Percentiles rank a stretch among this genome's conserved stretches.
These are phyloP conservation scores for Limonomyces culmigenus DNA, from an alignment of 1,284 basidiomycete genomes.

Conservation along the genomic window DNA sequence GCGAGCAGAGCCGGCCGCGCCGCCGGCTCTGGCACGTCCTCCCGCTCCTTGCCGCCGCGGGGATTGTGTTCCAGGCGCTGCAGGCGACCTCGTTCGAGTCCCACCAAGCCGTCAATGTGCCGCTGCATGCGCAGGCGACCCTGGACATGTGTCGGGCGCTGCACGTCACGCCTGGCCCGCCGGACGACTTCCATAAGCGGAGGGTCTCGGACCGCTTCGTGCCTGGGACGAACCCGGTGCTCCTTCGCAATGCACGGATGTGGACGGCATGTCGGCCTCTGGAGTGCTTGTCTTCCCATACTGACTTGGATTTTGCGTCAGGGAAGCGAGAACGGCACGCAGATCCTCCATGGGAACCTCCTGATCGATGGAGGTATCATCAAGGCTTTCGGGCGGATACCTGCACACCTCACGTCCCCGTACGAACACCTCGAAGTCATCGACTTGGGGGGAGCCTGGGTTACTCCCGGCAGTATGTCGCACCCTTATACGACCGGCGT, in stretches of 20 bases:
- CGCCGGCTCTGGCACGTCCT: no score
- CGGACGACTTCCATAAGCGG: slow-evolving; percentile 32
- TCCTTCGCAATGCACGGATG: slow-evolving; percentile 65
- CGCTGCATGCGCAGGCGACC: slow-evolving; percentile 25
- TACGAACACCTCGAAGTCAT: slow-evolving; percentile 10
- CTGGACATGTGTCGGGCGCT: slow-evolving; percentile 29
- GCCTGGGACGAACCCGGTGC: slow-evolving; percentile 40
- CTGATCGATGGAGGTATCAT: slow-evolving; percentile 21
- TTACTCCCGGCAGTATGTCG: slow-evolving; percentile 16
- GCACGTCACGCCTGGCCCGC: slow-evolving; percentile 26
- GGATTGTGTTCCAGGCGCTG: background rate
- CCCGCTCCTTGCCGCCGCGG: background rate
- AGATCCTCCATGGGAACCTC: slow-evolving; percentile 18
- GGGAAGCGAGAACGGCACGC: slow-evolving; percentile 14
- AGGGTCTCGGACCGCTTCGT: slow-evolving; percentile 58
- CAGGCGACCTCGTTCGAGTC: background rate
- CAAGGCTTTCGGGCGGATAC: slow-evolving; percentile 13
- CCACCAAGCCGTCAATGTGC: slow-evolving; percentile 13
- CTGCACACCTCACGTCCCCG: slow-evolving; percentile 1
- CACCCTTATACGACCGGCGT: background rate
- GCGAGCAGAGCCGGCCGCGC: no score
- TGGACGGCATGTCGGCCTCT: no score
- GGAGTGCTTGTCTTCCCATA: no score
- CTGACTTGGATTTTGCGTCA: no score
- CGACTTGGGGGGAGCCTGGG: slow-evolving; percentile 18